These are phyloP conservation scores for Lepidium aucheri DNA, from an alignment of 345 rosid genomes.

Conservation along the genomic window DNA sequence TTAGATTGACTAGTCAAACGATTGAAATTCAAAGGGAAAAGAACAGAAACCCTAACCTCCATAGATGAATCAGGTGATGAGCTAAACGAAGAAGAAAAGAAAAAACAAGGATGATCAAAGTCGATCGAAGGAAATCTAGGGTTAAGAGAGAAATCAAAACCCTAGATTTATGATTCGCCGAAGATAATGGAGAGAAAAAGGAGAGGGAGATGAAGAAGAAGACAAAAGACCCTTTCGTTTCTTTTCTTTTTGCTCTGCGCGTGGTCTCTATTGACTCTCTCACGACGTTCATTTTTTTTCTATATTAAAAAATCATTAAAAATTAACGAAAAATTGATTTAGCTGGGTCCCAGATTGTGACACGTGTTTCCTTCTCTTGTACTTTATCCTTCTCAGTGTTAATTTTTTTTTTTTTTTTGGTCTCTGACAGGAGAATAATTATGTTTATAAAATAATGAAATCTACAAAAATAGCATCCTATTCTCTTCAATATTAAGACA, in stretches of 20 bases:
- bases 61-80: slow-evolving; percentile 15
- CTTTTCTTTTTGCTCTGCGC: slow-evolving; percentile 2
- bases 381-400: neutral
- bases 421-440: neutral
- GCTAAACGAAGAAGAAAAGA: neutral
- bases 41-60: slow-evolving; percentile 28
- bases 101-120: neutral
- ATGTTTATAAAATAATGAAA: neutral
- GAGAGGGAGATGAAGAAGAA: slow-evolving; percentile 2
- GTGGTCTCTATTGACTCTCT: slow-evolving; percentile 19
- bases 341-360: slow-evolving; percentile 3
- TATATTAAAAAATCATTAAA: neutral
- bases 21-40: neutral
- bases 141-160: slow-evolving; percentile 16
- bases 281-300: slow-evolving; percentile 7
- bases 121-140: slow-evolving; percentile 23
- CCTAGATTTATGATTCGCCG: slow-evolving; percentile 27
- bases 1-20: neutral
- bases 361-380: slow-evolving; percentile 18
- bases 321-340: neutral
- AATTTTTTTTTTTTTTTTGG: neutral
- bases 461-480: too few relatives aligned
- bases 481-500: too few relatives aligned
- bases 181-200: slow-evolving; percentile 20
- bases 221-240: slow-evolving; percentile 11